phyloP scores from a whole-genome alignment of 2,329 filamentous ascomycete genomes.

The Alternaria angustiovoidea region DNA sequence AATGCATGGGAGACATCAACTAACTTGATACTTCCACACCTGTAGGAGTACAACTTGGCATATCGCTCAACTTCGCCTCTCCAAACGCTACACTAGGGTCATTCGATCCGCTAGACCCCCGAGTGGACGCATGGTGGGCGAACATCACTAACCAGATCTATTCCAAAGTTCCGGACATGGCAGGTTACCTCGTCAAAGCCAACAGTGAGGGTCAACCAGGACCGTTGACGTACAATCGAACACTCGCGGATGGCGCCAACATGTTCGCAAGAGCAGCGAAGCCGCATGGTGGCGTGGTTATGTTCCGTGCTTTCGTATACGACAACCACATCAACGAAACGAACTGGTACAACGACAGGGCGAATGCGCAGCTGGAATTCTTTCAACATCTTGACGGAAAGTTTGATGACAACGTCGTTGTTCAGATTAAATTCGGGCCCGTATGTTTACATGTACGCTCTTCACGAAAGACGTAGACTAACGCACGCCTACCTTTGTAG shows the following conservation, averaged over 20 bases:
- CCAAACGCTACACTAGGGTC: constrained; percentile 64
- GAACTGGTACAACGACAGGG: constrained; percentile 72
- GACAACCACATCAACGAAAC: constrained; percentile 64
- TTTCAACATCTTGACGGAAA: constrained; percentile 70
- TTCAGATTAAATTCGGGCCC: constrained; percentile 78
- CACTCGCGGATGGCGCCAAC: constrained; percentile 72
- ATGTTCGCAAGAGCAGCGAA: constrained; percentile 84
- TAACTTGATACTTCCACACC: not conserved
- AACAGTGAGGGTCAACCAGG: constrained; percentile 77
- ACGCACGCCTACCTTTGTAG: not conserved
- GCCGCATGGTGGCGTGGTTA: constrained; percentile 85
- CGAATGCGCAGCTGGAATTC: constrained; percentile 73
- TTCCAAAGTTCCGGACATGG: constrained; percentile 68
- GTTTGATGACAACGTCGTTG: constrained; percentile 74
- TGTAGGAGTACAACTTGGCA: constrained; percentile 62
- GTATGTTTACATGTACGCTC: not conserved
- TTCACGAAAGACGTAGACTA: not conserved
- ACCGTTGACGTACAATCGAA: constrained; percentile 73
- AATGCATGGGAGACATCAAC: not conserved
- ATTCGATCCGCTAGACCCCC: constrained; percentile 69
- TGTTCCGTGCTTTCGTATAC: constrained; percentile 79
- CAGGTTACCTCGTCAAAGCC: constrained; percentile 74
- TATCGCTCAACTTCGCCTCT: constrained; percentile 74
- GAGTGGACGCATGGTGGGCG: constrained; percentile 70
- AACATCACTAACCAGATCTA: constrained; percentile 69